A percentile compares a stretch with the other conserved stretches of the same genome.
These are phyloP conservation scores for Talaromyces sp. DNA, from an alignment of 2,329 filamentous ascomycete species.

Conservation along the genomic window DNA sequence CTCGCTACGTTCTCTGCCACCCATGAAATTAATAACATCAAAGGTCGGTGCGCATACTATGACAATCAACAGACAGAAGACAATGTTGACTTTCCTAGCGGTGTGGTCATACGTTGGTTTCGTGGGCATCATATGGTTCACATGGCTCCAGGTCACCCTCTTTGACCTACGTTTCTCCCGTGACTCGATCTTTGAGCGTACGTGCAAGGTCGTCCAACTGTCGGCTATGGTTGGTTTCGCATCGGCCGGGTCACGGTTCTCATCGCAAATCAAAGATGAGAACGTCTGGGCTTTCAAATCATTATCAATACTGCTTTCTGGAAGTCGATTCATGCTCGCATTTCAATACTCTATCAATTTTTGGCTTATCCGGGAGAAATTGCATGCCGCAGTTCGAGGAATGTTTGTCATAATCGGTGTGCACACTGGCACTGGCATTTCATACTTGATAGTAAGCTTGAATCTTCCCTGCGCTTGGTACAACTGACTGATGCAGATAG, in stretches of 20 bases:
- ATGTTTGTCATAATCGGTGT: conserved; percentile 30
- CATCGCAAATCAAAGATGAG: conserved; percentile 36
- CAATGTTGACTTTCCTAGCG: conserved; percentile 24
- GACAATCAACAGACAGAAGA: background rate
- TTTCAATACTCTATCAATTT: conserved; percentile 51
- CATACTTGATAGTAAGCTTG: conserved; percentile 29
- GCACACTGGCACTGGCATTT: conserved; percentile 27
- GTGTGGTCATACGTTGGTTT: conserved; percentile 51
- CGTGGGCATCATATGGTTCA: conserved; percentile 61
- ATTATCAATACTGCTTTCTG: conserved; percentile 45
- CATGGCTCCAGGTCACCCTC: conserved; percentile 62
- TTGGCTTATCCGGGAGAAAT: conserved; percentile 26
- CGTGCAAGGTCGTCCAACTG: conserved; percentile 58
- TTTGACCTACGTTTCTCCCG: conserved; percentile 64
- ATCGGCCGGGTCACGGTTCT: conserved; percentile 52
- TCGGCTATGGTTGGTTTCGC: conserved; percentile 64
- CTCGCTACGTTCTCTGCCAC: conserved; percentile 59
- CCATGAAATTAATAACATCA: conserved; percentile 52
- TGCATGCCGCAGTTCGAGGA: conserved; percentile 28
- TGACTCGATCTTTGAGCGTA: conserved; percentile 61
- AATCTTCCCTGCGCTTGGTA: background rate
- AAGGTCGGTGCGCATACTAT: conserved; percentile 28
- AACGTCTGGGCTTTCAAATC: conserved; percentile 46
- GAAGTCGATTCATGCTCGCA: conserved; percentile 52
- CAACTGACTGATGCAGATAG: conserved; percentile 20